These are phyloP conservation scores for Lineolata rhizophorae DNA, from an alignment of 495 filamentous ascomycete genomes.

Conservation along the genomic window DNA sequence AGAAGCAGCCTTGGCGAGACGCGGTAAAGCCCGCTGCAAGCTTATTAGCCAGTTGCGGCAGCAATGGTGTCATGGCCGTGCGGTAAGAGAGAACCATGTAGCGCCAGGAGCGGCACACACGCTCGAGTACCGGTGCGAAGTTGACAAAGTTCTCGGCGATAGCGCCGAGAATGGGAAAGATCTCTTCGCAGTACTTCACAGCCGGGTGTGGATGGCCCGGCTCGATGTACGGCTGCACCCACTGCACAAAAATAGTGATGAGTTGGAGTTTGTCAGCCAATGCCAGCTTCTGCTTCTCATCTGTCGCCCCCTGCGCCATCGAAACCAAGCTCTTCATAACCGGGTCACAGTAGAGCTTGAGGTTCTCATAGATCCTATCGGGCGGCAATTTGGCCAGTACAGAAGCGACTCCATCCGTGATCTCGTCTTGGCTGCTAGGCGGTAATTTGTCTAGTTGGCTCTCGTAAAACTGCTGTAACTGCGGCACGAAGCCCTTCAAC, in stretches of 20 bases:
- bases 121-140: constrained; percentile 74
- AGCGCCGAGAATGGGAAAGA: constrained; percentile 64
- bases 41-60: constrained; percentile 70
- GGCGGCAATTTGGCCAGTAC: constrained; percentile 73
- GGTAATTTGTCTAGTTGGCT: constrained; percentile 69
- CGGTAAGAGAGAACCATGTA: constrained; percentile 92
- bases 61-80: constrained; percentile 63
- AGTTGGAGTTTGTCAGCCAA: constrained; percentile 84
- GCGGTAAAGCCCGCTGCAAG: constrained; percentile 63
- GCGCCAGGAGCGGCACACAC: constrained; percentile 84
- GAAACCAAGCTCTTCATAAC: constrained; percentile 68
- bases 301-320: constrained; percentile 46
- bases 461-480: constrained; percentile 82
- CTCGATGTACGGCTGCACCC: constrained; percentile 55
- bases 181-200: constrained; percentile 87
- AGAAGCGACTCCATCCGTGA: constrained; percentile 82
- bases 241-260: constrained; percentile 70
- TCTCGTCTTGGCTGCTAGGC: constrained; percentile 70
- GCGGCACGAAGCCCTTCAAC: constrained; percentile 52
- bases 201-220: constrained; percentile 62
- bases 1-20: constrained; percentile 84
- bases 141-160: constrained; percentile 69
- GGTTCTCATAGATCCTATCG: constrained; percentile 53
- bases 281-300: constrained; percentile 56
- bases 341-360: constrained; percentile 89